phyloP scores from a whole-genome alignment of 345 rosid genomes.

The Sisymbrium irio region DNA sequence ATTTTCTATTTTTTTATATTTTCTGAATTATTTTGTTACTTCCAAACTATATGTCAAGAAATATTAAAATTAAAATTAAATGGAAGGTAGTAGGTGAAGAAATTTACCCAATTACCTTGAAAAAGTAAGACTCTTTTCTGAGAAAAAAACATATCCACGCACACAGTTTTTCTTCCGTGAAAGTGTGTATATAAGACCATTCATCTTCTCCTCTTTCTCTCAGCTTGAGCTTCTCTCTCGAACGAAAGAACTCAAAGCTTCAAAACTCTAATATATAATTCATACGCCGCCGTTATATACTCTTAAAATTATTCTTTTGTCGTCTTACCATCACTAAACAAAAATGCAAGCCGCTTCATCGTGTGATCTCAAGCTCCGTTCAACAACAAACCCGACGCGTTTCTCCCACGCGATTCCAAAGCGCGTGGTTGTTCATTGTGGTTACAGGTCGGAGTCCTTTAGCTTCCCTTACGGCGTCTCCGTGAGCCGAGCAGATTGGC shows the following conservation, averaged over 20 bases:
- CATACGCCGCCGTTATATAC: neutral
- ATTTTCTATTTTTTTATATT: too few species aligned
- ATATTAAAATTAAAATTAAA: neutral
- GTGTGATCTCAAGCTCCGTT: conserved; percentile 30
- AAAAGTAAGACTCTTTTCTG: neutral
- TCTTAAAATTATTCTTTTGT: conserved; percentile 29
- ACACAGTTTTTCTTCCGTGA: neutral
- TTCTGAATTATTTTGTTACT: too few species aligned
- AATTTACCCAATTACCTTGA: conserved; percentile 18
- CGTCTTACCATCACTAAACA: conserved; percentile 14
- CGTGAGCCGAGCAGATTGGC: conserved; percentile 64
- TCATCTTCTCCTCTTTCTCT: conserved; percentile 6
- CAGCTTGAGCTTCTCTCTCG: conserved; percentile 28
- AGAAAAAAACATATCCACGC: too few species aligned
- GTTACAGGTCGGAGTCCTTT: conserved; percentile 46
- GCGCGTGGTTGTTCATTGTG: conserved; percentile 36
- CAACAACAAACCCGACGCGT: conserved; percentile 11
- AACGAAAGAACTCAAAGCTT: conserved; percentile 28
- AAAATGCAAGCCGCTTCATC: conserved; percentile 20
- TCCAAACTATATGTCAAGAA: neutral
- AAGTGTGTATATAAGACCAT: conserved; percentile 17
- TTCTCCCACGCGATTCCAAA: neutral
- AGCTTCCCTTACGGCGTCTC: conserved; percentile 49
- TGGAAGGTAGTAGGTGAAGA: conserved; percentile 29
- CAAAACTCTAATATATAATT: neutral